Conservation (phyloP, 176 grass and related monocot genomes). For the Juncus inflexus region DNA sequence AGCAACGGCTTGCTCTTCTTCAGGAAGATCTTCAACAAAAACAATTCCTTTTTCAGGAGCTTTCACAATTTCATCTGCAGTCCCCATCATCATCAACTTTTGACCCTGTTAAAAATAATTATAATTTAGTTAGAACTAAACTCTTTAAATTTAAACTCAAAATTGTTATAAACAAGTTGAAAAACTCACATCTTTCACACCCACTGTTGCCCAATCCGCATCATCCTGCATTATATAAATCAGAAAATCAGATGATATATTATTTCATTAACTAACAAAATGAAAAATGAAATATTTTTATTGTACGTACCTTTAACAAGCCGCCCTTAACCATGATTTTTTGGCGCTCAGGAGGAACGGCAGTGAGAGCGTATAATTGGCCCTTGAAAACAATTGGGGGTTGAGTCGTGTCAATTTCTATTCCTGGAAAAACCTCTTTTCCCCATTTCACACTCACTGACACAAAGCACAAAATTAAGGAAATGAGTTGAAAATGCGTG, state of each 20-base stretch:
- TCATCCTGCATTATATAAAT: conserved; percentile 71
- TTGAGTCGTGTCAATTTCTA: conserved; percentile 88
- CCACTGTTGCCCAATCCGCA: conserved; percentile 84
- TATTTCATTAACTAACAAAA: neutral
- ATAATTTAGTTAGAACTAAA: conserved; percentile 20
- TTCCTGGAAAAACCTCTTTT: conserved; percentile 71
- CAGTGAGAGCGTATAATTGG: conserved; percentile 89
- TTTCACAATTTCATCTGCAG: conserved; percentile 98
- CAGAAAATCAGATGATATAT: neutral
- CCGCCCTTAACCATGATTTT: conserved; percentile 99
- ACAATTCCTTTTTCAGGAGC: conserved; percentile 89
- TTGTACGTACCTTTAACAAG: conserved; percentile 67
- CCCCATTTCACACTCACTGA: conserved; percentile 98
- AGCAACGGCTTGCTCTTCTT: conserved; percentile 84
- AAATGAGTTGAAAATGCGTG: neutral
- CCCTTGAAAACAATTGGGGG: conserved; percentile 90
- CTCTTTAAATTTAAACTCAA: conserved; percentile 21
- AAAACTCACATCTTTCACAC: conserved; percentile 82
- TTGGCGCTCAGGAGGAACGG: conserved; percentile 90
- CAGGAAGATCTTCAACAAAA: conserved; percentile 96
- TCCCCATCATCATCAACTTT: conserved; percentile 99
- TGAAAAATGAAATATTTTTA: neutral
- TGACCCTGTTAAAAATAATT: conserved; percentile 66
- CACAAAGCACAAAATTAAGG: conserved; percentile 21
- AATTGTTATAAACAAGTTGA: conserved; percentile 27